Base-by-base conservation (phyloP, 2,329 filamentous ascomycete species). In the Ceratocystis albifundus region DNA sequence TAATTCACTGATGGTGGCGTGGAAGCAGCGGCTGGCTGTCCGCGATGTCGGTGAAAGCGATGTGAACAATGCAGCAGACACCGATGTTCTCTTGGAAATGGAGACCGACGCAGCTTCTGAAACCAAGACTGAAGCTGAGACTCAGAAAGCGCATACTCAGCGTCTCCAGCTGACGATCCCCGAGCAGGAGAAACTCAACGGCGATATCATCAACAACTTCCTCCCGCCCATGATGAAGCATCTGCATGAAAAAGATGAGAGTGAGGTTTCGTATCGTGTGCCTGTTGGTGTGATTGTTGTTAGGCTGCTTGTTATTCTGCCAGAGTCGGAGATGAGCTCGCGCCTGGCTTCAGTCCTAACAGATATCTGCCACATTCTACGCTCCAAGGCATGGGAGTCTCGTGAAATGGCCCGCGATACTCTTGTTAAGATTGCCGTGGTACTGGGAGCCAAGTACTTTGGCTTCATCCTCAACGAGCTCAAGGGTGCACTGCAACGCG, bases 381-480 rank as follows among this genome's bases (percentile, higher is more conserved):
- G 91, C 69, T 97, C 92, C 74, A 89, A 91, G 74, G 84, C 90
- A 6, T 88, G 90, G 75, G 92, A 96, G 71, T 88, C 93, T 61
- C 83, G 94, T 74, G 94, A 99, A 71, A 88, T 96, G 80, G 89
- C 94, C 7, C 83, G 94, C 67, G 91, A 90, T 71, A 96, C 94
- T 0, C 79, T 99, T 36, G 84, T 88, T 20, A 88, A 95, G 68
- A 94, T 97, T 70, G 84, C 90, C 8, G 81, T 84, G 10, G 80
- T 96, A 44, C 81, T 96, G 48, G 94, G 94, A 0, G 84, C 93
- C 0, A 80, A 84, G 0, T 95, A 90, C 74, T 88, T 99, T 71
- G 88, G 89, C 1, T 97, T 97, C 74, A 86, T 99, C n/a, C 79
- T 99, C 67, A 95, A 92, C 73, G 92, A 97, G 73, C 79, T 99